Base-by-base conservation (phyloP, 2,329 filamentous ascomycete genomes). In the Aureobasidium subglaciale region DNA sequence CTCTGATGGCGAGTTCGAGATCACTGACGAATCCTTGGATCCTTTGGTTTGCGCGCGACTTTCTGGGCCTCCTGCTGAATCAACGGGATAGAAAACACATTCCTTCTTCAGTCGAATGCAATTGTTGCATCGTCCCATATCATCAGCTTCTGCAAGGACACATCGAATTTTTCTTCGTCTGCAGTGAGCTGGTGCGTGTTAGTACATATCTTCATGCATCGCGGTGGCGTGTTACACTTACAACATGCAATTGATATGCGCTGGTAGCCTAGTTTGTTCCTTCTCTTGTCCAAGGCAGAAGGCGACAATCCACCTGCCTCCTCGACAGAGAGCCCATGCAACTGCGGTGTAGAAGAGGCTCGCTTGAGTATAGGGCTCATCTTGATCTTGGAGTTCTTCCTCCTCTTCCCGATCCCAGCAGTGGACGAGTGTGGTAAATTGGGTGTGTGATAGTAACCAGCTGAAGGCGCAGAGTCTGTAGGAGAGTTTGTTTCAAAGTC, bases 231-330 rank as follows among this genome's bases (percentile, higher is more conserved):
- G 5, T 30, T 55, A 58, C 38, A 84, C 91, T 82, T 81, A 97
- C 92, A 87, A 76, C 92, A 97, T 63, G 92, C 93, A 64, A 96
- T 89, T 41, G 91, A 95, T 32, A 90, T 96, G 66, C 92, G 84
- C 74, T 96, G 92, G 69, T 97, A 97, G 35, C 92, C 92, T 59
- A 97, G 79, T 73, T 95, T 96, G 71, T 96, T 96, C 67, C 91
- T 56, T 27, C 59, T 58, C 20, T 55, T 57, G 16, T 56, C 46
- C 2, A 50, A 20, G 18, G 48, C 46, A 8, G 48, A 46, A 8
- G 56, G 48, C 2, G 56, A 52, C n/a, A 52, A 24, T 7, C 25
- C 48, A 5, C 41, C 56, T 16, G 48, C 9, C 13, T 57, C 56
- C 20, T 53, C n/a, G 2, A 35, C 46, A 16, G 30, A 32, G 13